A percentile compares a stretch with the other conserved stretches of the same genome.
These are phyloP conservation scores for Thelonectria olida DNA, from an alignment of 2,329 filamentous ascomycete genomes.

Conservation along the genomic window DNA sequence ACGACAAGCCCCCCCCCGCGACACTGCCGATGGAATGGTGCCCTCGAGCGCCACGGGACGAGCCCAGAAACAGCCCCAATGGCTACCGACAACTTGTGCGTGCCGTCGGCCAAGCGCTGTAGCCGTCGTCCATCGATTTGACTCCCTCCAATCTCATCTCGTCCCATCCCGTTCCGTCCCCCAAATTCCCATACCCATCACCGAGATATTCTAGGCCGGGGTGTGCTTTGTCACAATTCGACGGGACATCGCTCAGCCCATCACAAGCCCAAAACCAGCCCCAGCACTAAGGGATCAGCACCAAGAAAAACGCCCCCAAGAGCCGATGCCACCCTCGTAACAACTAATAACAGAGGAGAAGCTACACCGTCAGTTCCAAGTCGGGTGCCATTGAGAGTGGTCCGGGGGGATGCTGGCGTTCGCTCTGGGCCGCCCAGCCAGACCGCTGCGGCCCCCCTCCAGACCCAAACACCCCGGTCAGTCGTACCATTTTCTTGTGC, in stretches of 20 bases:
- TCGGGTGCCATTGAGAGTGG: conserved; percentile 33
- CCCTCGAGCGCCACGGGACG: conserved; percentile 21
- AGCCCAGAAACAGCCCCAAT: conserved; percentile 30
- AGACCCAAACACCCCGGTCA: conserved; percentile 31
- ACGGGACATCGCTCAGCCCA: background rate
- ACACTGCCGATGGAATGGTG: conserved; percentile 28
- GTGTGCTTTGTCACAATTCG: background rate
- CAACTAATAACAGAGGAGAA: conserved; percentile 20
- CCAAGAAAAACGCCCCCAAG: conserved; percentile 13
- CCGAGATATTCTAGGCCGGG: conserved; percentile 1
- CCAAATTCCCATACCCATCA: conserved; percentile 4
- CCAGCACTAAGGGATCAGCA: conserved; percentile 8
- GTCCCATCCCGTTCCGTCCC: background rate
- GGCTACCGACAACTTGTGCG: conserved; percentile 26
- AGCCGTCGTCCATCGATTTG: conserved; percentile 19
- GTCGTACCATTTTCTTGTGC: conserved; percentile 41
- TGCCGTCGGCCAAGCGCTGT: conserved; percentile 28
- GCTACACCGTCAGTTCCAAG: conserved; percentile 22
- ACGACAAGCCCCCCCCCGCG: conserved; percentile 14
- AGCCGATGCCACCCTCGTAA: conserved; percentile 12
- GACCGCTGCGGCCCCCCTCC: conserved; percentile 35
- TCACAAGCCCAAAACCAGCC: conserved; percentile 10
- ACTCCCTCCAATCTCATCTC: conserved; percentile 9
- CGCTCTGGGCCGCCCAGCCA: conserved; percentile 30
- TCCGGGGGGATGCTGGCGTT: conserved; percentile 29